phyloP scores from a whole-genome alignment of 129 eudicot species.

The Arctium lappa region DNA sequence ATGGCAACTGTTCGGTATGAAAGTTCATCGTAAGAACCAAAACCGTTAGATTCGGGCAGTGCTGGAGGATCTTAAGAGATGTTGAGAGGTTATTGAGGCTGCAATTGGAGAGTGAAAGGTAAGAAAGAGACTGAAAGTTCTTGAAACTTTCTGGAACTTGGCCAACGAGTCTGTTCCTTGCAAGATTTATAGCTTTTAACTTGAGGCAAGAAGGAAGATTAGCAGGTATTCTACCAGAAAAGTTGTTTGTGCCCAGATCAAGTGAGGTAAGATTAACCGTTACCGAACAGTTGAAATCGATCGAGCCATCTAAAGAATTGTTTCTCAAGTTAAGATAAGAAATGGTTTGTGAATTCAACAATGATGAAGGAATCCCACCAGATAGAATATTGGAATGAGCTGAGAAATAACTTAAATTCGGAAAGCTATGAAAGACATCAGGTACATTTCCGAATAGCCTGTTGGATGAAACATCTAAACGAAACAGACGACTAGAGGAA shows the following conservation, averaged over 20 bases:
- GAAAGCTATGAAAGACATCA: constrained; percentile 46
- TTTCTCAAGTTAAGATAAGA: constrained; percentile 48
- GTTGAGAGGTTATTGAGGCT: constrained; percentile 49
- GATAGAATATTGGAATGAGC: constrained; percentile 53
- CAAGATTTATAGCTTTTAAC: constrained; percentile 54
- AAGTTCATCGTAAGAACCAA: constrained; percentile 69
- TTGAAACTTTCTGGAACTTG: constrained; percentile 62
- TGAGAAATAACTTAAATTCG: constrained; percentile 36
- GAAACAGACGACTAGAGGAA: constrained; percentile 43
- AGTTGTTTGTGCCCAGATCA: constrained; percentile 54
- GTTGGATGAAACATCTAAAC: constrained; percentile 58
- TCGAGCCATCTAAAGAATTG: constrained; percentile 51
- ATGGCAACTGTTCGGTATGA: constrained; percentile 46
- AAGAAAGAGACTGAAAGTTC: constrained; percentile 49
- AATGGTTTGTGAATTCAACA: constrained; percentile 51
- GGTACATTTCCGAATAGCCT: constrained; percentile 49
- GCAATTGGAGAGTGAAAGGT: constrained; percentile 62
- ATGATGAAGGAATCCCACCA: constrained; percentile 55
- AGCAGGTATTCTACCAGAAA: constrained; percentile 54
- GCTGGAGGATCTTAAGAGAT: constrained; percentile 49
- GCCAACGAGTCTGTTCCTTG: constrained; percentile 45
- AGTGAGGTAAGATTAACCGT: constrained; percentile 58
- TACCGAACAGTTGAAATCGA: constrained; percentile 53
- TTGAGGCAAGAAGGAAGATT: constrained; percentile 47
- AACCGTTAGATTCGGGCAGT: constrained; percentile 57